A percentile compares a stretch with the other conserved stretches of the same genome.
phyloP scores from a whole-genome alignment of 1,139 yeast species.

The Taphrina wiesneri region DNA sequence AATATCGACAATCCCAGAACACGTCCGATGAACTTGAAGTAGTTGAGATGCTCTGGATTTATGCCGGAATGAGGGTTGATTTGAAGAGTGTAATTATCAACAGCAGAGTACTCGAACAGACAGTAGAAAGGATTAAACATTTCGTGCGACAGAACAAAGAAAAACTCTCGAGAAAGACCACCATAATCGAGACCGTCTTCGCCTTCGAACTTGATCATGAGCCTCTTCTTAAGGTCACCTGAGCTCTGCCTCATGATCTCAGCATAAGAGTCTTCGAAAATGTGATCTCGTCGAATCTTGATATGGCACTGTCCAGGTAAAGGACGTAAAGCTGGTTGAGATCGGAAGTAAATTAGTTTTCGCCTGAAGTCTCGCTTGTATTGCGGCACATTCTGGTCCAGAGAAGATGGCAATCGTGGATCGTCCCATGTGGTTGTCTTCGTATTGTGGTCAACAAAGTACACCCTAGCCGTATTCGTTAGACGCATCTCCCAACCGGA shows the following conservation, averaged over 20 bases:
- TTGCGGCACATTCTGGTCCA: slow-evolving; percentile 98
- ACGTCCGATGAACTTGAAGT: slow-evolving; percentile 96
- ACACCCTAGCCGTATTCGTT: slow-evolving; percentile 96
- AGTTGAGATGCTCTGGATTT: slow-evolving; percentile 95
- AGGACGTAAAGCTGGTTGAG: slow-evolving; percentile 96
- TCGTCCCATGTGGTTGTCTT: slow-evolving; percentile 99
- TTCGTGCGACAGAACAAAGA: slow-evolving; percentile 92
- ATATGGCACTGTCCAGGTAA: slow-evolving; percentile 98
- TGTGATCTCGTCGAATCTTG: slow-evolving; percentile 93
- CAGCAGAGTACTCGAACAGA: slow-evolving; percentile 93
- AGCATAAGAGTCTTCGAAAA: slow-evolving; percentile 95
- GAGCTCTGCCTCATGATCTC: slow-evolving; percentile 99
- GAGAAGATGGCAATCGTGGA: slow-evolving; percentile 93
- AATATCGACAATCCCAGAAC: slow-evolving; percentile 97
- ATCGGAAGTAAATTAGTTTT: slow-evolving; percentile 93
- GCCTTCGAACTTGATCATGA: slow-evolving; percentile 97
- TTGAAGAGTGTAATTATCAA: slow-evolving; percentile 95
- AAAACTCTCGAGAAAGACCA: slow-evolving; percentile 97
- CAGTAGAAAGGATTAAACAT: slow-evolving; percentile 99
- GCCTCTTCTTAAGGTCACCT: slow-evolving; percentile 91
- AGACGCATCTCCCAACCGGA: slow-evolving; percentile 99
- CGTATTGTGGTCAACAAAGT: slow-evolving; percentile 97
- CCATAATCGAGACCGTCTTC: slow-evolving; percentile 99
- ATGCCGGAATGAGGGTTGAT: slow-evolving; percentile 97
- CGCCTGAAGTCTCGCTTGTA: slow-evolving; percentile 98